These are phyloP conservation scores for Rhizopus sp. DNA, from an alignment of 371 early-diverging fungal species.

Conservation along the genomic window DNA sequence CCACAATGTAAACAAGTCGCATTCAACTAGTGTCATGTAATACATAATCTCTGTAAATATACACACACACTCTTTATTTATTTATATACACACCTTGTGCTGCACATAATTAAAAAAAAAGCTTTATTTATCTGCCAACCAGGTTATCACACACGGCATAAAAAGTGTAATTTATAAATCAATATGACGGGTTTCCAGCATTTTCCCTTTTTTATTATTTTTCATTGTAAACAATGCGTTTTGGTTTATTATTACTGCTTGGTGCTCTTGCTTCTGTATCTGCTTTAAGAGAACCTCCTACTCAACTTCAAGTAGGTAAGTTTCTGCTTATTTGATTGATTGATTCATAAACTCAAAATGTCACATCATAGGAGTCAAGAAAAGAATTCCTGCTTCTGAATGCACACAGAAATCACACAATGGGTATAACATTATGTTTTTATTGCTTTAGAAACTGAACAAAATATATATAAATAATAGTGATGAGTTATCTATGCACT, in stretches of 20 bases:
- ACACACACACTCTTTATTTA: too few species aligned
- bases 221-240: constrained; percentile 14
- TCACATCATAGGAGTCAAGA: constrained; percentile 44
- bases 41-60: too few species aligned
- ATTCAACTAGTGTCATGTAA: too few species aligned
- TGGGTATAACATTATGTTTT: constrained; percentile 39
- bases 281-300: constrained; percentile 56
- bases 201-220: constrained; percentile 5
- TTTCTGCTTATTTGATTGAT: not conserved
- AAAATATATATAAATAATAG: constrained; percentile 21
- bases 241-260: constrained; percentile 11
- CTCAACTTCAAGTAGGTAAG: constrained; percentile 60
- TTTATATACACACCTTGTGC: too few species aligned
- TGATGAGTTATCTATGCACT: constrained; percentile 79
- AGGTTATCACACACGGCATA: too few species aligned
- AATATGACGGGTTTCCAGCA: too few species aligned
- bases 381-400: constrained; percentile 47
- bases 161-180: too few species aligned
- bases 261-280: constrained; percentile 22
- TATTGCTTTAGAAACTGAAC: not conserved
- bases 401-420: constrained; percentile 47
- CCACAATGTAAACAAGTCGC: not conserved
- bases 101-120: too few species aligned
- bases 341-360: not conserved
- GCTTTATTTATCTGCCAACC: too few species aligned